Base-by-base conservation (phyloP, 2,329 filamentous ascomycete genomes). In the Helminthosporium solani region DNA sequence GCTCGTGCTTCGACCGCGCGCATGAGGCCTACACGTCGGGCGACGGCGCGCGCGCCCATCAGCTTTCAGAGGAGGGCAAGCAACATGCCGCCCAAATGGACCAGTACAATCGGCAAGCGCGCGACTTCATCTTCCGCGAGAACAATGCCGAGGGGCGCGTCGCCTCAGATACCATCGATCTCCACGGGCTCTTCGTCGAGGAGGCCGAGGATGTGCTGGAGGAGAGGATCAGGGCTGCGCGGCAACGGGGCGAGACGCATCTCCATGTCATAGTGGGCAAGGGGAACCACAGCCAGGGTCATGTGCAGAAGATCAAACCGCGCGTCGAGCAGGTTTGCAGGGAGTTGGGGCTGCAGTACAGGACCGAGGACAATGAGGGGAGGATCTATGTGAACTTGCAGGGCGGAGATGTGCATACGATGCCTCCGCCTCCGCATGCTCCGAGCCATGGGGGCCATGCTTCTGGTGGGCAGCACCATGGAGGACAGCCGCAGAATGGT, bases 261-360 rank as follows among this genome's bases (percentile, higher is more conserved):
- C 75, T 99, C 45, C 90, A 96, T 73, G 91, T 95, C 33, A 96
- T 99, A 63, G 92, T 97, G 23, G 94, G 94, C 63, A 95, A 92
- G 72, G 94, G 94, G 2, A 94, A 95, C 69, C 94, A 99, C 74
- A 89, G 84, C 40, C 76, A 74, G 8, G 81, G 85, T 55, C 87
- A 94, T 62, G 79, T 97, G 19, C 90, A 96, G 71, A 96, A 94
- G 78, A 85, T 99, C 71, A 96, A 95, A 74, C 94, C 94, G n/a
- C 81, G 88, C 50, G 90, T 97, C 34, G 91, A 97, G 74, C 80
- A 88, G 67, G 78, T 97, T 39, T 96, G 92, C 71, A 80, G 77
- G 39, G 87, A 96, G 67, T 73, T 95, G 35, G 89, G 91, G 0
- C 76, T 99, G 44, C 81, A 90, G 60, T 96, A 87, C 71, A 73